phyloP scores from a whole-genome alignment of 1,284 basidiomycete genomes.

The Ganoderma sp. region DNA sequence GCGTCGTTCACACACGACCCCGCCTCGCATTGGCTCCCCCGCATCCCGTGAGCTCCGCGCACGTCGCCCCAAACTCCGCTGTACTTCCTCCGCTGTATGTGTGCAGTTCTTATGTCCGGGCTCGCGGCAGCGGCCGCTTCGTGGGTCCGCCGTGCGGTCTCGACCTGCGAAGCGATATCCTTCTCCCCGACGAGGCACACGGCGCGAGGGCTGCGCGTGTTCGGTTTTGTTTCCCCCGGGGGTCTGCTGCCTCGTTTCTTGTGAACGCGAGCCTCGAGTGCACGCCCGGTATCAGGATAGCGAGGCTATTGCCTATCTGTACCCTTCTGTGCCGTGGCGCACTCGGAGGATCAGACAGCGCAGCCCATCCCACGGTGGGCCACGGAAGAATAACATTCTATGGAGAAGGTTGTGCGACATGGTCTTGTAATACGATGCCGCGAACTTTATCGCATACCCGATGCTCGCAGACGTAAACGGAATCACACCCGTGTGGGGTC shows the following conservation, averaged over 20 bases:
- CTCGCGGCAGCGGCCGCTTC: slow-evolving; percentile 1
- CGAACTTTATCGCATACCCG: not conserved
- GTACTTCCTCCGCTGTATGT: not conserved
- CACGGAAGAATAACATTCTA: not conserved
- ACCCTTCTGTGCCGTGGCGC: not conserved
- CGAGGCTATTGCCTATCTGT: not conserved
- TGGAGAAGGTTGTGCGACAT: not conserved
- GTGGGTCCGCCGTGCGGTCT: slow-evolving; percentile 4
- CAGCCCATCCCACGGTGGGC: not conserved
- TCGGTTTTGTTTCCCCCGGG: not conserved
- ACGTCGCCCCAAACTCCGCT: not conserved
- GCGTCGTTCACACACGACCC: not conserved
- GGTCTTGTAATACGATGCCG: not conserved
- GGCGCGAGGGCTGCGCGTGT: not conserved
- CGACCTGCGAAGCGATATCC: not conserved
- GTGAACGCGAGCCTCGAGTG: not conserved
- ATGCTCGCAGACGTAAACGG: not conserved
- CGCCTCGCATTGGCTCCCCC: not conserved
- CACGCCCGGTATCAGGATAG: not conserved
- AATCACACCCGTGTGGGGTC: too few species aligned
- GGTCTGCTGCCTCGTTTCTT: not conserved
- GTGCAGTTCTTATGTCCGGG: not conserved
- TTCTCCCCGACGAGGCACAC: not conserved
- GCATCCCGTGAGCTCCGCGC: not conserved
- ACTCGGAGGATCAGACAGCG: not conserved